Base-by-base conservation (phyloP, 164 flowering plant genomes). In the Nelumbo lutea region DNA sequence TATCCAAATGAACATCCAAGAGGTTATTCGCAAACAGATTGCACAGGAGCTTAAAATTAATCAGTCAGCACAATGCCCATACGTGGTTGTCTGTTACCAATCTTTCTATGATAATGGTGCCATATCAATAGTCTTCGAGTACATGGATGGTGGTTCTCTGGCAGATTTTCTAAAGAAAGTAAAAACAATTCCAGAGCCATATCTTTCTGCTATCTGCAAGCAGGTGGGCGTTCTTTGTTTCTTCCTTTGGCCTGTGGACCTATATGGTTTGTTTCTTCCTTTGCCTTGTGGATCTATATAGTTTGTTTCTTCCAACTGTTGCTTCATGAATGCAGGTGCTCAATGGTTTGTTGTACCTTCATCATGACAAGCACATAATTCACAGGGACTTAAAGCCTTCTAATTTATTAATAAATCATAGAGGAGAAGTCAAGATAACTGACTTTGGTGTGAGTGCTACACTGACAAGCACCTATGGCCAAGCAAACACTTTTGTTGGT, bases 121-220 rank as follows among this genome's bases (percentile, higher is more conserved):
- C 65, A 79, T 96, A 68, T 96, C 96, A 39, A 86, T 96, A 47
- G 80, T 96, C 61, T 76, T 93, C 75, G 99, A 96, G 85, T 96
- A 96, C 78, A 96, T 96, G 99, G 99, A 96, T 82, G 97, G 99
- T 67, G 99, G 99, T 48, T 96, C 99, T 65, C 84, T 96, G 14
- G 82, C 86, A 62, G 98, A 96, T 86, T 82, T 93, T 74, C 73
- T 96, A 61, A 87, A 75, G 81, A 85, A 80, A 56, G 98, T 90
- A 38, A 79, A 77, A 79, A 62, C 83, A 15, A 90, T 96, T 73
- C 96, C 93, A 40, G 99, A 96, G 75, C 79, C 82, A 38, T 84
- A 87, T 82, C 96, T 96, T 78, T 93, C 98, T 81, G 87, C 89
- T 63, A 90, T 96, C 14, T 82, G 86, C 79, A 86, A 88, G 83